Conservation (phyloP, 2,329 filamentous ascomycete species). For the Penicillium sp. region DNA sequence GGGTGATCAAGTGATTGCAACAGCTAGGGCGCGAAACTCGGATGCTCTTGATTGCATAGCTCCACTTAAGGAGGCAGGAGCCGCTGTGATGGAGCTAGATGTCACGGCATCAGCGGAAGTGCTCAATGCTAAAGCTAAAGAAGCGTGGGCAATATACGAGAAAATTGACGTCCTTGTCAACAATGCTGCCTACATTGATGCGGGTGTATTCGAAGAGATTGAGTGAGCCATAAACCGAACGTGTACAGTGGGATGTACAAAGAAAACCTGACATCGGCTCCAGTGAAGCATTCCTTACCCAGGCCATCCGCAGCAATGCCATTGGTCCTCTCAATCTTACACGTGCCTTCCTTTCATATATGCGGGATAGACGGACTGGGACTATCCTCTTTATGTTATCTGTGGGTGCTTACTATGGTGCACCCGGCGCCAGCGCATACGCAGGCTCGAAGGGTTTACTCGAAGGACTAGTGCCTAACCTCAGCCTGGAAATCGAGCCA, state of each 20-base stretch:
- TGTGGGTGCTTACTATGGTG: neutral
- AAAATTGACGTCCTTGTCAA: slow-evolving; percentile 30
- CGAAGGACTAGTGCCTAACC: neutral
- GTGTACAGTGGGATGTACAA: too few species aligned
- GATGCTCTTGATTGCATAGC: neutral
- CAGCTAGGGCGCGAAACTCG: too few species aligned
- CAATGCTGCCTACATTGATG: slow-evolving; percentile 5
- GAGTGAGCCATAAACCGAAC: neutral
- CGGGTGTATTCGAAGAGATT: neutral
- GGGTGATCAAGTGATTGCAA: neutral
- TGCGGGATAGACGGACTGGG: neutral
- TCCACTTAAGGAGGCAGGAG: slow-evolving; percentile 26
- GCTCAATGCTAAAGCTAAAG: slow-evolving; percentile 19
- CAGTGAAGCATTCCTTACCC: neutral
- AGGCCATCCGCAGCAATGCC: neutral
- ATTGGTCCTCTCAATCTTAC: neutral
- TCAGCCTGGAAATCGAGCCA: neutral
- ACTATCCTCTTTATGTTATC: neutral
- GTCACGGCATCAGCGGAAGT: slow-evolving; percentile 23
- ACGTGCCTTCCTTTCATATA: neutral
- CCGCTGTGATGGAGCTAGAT: slow-evolving; percentile 27
- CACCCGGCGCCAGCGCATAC: neutral
- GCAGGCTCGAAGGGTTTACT: neutral
- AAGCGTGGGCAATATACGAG: slow-evolving; percentile 23
- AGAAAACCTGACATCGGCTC: neutral